These are phyloP conservation scores for Prinsepia uniflora DNA, from an alignment of 306 rosid genomes.

Conservation along the genomic window DNA sequence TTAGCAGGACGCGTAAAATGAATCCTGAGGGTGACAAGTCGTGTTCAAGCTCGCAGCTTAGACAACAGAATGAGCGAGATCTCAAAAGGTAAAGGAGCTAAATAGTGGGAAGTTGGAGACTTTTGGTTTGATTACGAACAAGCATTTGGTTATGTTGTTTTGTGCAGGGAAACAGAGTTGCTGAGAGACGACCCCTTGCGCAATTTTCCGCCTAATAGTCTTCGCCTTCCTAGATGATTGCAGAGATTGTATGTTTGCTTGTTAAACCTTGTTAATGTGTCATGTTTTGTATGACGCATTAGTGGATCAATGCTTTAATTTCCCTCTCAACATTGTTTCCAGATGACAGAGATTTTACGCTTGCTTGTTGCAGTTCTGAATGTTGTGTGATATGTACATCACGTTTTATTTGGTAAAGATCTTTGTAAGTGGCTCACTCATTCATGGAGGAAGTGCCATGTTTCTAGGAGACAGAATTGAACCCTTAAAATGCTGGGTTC, in stretches of 20 bases:
- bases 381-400: not conserved
- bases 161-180: slow-evolving; percentile 70
- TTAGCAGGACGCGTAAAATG: slow-evolving; percentile 32
- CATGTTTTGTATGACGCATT: not conserved
- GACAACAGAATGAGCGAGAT: slow-evolving; percentile 47
- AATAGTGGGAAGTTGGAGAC: not conserved
- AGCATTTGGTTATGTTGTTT: not conserved
- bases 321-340: too few relatives aligned
- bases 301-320: slow-evolving; percentile 2
- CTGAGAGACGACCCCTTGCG: slow-evolving; percentile 80
- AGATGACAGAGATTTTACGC: too few relatives aligned
- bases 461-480: too few relatives aligned
- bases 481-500: too few relatives aligned
- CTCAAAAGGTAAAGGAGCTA: slow-evolving; percentile 53
- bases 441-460: too few relatives aligned
- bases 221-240: slow-evolving; percentile 69
- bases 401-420: too few relatives aligned
- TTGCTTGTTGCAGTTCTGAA: not conserved
- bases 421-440: too few relatives aligned
- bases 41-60: slow-evolving; percentile 40
- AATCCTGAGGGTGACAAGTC: slow-evolving; percentile 35
- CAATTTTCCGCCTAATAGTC: slow-evolving; percentile 64
- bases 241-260: not conserved
- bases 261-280: not conserved
- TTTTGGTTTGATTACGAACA: not conserved